These are phyloP conservation scores for Phalaenopsis hybrid DNA, from an alignment of 116 monocot species.

Conservation along the genomic window DNA sequence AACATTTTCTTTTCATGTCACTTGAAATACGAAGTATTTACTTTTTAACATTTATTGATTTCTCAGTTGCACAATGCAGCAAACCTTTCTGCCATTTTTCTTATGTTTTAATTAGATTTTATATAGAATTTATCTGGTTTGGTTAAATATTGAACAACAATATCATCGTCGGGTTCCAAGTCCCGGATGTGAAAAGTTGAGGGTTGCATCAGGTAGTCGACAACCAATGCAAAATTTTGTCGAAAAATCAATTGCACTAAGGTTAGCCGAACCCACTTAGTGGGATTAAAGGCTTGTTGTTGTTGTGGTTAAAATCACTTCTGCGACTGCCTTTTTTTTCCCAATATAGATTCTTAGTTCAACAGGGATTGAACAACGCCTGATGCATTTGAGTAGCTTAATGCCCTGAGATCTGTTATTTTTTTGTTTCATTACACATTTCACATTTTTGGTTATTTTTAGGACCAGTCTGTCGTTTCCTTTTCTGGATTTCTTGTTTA, in stretches of 20 bases:
- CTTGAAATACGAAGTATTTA: neutral
- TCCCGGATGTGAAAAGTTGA: too few species aligned
- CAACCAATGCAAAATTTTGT: too few species aligned
- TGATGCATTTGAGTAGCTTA: neutral
- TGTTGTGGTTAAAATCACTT: constrained; percentile 5
- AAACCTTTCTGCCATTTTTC: neutral
- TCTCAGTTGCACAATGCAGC: neutral
- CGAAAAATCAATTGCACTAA: too few species aligned
- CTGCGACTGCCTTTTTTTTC: neutral
- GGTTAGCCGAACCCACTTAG: too few species aligned
- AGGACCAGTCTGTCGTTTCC: neutral
- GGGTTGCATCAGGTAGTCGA: too few species aligned
- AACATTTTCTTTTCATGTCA: neutral
- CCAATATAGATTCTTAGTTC: neutral
- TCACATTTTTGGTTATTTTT: neutral
- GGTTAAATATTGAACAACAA: neutral
- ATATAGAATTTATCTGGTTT: neutral
- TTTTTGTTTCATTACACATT: neutral
- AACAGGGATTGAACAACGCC: neutral
- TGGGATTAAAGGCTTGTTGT: neutral
- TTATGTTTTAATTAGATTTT: neutral
- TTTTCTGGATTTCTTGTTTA: neutral
- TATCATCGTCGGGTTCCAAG: too few species aligned
- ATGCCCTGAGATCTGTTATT: neutral
- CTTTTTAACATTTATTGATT: neutral